Conservation (phyloP, 176 grass and related monocot species). For the Stipa capillata region DNA sequence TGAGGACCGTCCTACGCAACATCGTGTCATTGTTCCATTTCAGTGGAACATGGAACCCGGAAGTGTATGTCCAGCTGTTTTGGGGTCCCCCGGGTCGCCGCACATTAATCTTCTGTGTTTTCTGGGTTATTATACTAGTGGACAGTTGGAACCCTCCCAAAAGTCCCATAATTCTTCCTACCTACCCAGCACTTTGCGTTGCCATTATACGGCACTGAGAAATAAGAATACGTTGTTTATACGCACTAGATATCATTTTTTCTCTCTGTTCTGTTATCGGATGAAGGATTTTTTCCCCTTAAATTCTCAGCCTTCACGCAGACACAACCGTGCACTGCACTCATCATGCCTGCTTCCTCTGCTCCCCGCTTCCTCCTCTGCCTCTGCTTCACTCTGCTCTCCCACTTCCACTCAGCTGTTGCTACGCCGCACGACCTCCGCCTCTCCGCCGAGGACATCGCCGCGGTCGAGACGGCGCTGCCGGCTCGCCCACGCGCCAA, state of each 20-base stretch:
- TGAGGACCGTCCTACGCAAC: not conserved
- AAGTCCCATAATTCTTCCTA: conserved; percentile 7
- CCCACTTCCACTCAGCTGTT: not conserved
- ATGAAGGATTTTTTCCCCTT: not conserved
- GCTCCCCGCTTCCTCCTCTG: not conserved
- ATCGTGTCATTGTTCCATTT: not conserved
- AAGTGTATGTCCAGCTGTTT: conserved; percentile 14
- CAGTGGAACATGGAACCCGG: conserved; percentile 15
- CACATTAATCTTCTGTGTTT: not conserved
- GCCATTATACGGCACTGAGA: conserved; percentile 26
- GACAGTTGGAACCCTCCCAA: conserved; percentile 10
- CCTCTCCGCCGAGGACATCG: conserved; percentile 19
- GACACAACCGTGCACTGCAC: conserved; percentile 8
- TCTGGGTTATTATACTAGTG: conserved; percentile 1
- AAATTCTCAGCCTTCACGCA: conserved; percentile 10
- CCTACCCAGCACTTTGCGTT: conserved; percentile 29
- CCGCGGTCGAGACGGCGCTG: conserved; percentile 4
- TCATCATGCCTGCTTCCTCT: conserved; percentile 25
- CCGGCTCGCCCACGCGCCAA: not conserved
- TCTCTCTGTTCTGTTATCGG: not conserved
- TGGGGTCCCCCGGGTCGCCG: not conserved
- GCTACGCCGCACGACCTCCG: conserved; percentile 1
- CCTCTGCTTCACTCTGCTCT: conserved; percentile 24
- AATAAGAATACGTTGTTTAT: conserved; percentile 19
- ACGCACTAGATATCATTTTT: not conserved